These are phyloP conservation scores for Penicillium polonicum DNA, from an alignment of 2,329 filamentous ascomycete species.

Conservation along the genomic window DNA sequence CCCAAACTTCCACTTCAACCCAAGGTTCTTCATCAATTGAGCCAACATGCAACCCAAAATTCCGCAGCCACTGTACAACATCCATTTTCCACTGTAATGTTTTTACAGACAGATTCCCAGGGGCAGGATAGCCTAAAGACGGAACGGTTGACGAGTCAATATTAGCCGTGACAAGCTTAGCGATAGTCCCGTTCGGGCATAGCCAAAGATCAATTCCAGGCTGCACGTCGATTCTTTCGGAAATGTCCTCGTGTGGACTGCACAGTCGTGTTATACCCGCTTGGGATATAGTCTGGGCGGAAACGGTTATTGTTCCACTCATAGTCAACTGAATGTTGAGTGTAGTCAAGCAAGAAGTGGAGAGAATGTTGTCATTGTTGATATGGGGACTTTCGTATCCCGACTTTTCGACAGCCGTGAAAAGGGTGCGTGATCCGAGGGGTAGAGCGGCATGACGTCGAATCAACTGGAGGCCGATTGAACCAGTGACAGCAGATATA, in stretches of 20 bases:
- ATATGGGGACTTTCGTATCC: constrained; percentile 32
- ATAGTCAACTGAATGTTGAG: constrained; percentile 40
- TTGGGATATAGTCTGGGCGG: constrained; percentile 39
- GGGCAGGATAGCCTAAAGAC: constrained; percentile 21
- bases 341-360: constrained; percentile 35
- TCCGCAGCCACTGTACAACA: constrained; percentile 39
- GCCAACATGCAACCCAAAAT: constrained; percentile 36
- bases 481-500: constrained; percentile 40
- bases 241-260: constrained; percentile 18
- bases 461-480: constrained; percentile 39
- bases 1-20: constrained; percentile 45
- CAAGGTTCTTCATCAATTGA: constrained; percentile 35
- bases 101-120: constrained; percentile 17
- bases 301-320: constrained; percentile 38
- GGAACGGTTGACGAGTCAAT: constrained; percentile 21
- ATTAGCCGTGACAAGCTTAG: constrained; percentile 33
- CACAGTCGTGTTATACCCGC: constrained; percentile 36
- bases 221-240: constrained; percentile 19
- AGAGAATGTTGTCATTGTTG: constrained; percentile 26
- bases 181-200: constrained; percentile 40
- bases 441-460: constrained; percentile 39
- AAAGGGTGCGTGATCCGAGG: constrained; percentile 42
- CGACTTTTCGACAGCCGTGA: constrained; percentile 35
- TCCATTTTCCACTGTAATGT: constrained; percentile 38
- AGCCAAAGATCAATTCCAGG: constrained; percentile 41